These are phyloP conservation scores for Melanogaster broomeanus DNA, from an alignment of 768 basidiomycete species.

Conservation along the genomic window DNA sequence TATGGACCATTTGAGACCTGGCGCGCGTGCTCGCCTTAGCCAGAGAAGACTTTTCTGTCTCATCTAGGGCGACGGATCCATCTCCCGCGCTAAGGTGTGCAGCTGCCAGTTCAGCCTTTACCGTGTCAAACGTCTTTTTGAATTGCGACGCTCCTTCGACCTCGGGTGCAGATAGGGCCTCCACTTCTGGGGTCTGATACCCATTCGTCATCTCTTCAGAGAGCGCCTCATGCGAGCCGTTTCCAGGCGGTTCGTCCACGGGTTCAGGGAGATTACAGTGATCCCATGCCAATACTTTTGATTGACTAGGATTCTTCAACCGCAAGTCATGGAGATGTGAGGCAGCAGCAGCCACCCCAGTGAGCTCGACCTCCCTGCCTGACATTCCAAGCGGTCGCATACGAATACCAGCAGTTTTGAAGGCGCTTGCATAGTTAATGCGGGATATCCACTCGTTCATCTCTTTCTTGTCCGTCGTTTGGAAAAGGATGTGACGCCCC, in stretches of 20 bases:
- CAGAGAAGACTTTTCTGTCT: slow-evolving; percentile 12
- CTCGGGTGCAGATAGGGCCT: slow-evolving; percentile 50
- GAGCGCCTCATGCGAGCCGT: slow-evolving; percentile 24
- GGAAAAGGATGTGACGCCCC: slow-evolving; percentile 82
- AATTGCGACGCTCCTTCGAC: slow-evolving; percentile 65
- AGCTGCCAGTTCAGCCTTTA: slow-evolving; percentile 81
- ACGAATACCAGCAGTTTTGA: slow-evolving; percentile 80
- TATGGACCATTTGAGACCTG: slow-evolving; percentile 58
- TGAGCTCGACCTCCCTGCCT: slow-evolving; percentile 68
- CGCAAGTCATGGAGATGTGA: slow-evolving; percentile 78
- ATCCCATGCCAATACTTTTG: slow-evolving; percentile 42
- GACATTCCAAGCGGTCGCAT: slow-evolving; percentile 79
- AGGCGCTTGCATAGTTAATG: slow-evolving; percentile 94
- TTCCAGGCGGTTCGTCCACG: slow-evolving; percentile 35
- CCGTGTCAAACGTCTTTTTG: slow-evolving; percentile 82
- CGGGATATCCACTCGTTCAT: slow-evolving; percentile 88
- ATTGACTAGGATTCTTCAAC: slow-evolving; percentile 25
- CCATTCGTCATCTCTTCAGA: slow-evolving; percentile 34
- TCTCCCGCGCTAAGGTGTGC: slow-evolving; percentile 38
- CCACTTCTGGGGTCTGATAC: slow-evolving; percentile 1
- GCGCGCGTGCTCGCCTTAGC: slow-evolving; percentile 26
- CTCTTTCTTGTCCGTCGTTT: slow-evolving; percentile 66
- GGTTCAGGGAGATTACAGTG: slow-evolving; percentile 38
- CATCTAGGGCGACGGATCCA: slow-evolving; percentile 6
- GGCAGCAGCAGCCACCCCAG: slow-evolving; percentile 83